Evolutionary conservation across 1,139 yeast species (phyloP).

Genomic region (Hemisphaericaspora lyxosophila): DNA sequence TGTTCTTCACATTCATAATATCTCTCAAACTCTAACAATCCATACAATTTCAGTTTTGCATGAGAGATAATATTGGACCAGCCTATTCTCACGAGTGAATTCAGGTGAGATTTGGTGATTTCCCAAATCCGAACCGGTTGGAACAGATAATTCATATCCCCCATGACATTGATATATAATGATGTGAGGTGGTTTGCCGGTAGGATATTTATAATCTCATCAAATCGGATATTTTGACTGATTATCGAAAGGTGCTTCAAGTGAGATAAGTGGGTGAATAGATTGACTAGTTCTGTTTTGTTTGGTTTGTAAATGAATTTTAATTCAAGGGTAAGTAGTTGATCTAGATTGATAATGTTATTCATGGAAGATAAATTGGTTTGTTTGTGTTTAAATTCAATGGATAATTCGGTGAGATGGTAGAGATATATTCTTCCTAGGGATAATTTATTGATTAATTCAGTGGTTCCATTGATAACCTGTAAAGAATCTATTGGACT

Average conservation of each 20-base stretch:
- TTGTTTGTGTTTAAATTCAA: neutral
- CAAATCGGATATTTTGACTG: constrained; percentile 5
- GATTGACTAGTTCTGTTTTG: neutral
- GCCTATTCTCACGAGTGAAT: neutral
- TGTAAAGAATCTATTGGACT: neutral
- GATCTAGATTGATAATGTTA: neutral
- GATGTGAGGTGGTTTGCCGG: neutral
- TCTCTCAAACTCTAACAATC: constrained; percentile 5
- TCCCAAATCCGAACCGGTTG: neutral
- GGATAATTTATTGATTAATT: neutral
- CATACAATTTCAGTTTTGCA: constrained; percentile 1
- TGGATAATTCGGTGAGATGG: neutral
- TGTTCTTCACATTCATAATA: neutral
- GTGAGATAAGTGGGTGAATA: neutral
- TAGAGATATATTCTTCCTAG: neutral
- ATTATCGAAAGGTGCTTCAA: constrained; percentile 1
- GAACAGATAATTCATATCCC: neutral
- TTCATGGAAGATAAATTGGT: neutral
- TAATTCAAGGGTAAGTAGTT: neutral
- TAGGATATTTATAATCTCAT: neutral
- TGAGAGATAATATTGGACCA: neutral
- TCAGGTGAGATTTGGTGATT: neutral
- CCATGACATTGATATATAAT: constrained; percentile 3
- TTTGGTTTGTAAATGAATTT: neutral
- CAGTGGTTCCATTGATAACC: neutral